Conservation (phyloP, 2,329 filamentous ascomycete species). For the Pseudogymnoascus sp. region DNA sequence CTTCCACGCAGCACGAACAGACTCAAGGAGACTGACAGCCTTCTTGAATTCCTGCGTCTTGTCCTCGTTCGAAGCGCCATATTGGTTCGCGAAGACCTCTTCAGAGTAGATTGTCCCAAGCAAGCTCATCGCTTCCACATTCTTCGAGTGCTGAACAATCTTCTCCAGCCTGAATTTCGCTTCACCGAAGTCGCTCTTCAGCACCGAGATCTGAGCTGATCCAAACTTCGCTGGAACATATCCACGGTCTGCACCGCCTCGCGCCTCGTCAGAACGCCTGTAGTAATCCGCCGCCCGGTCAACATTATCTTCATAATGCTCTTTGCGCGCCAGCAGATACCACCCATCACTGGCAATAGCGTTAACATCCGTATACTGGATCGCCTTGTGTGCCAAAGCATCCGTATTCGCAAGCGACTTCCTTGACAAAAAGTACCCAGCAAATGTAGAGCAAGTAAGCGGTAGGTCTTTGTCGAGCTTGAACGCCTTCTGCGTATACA, state of each 20-base stretch:
- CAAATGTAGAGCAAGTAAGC: slow-evolving; percentile 82
- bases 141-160: slow-evolving; percentile 78
- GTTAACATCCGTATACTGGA: slow-evolving; percentile 92
- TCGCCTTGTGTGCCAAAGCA: slow-evolving; percentile 79
- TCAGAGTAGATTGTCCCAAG: slow-evolving; percentile 89
- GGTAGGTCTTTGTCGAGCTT: slow-evolving; percentile 88
- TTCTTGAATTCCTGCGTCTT: slow-evolving; percentile 79
- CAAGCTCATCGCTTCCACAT: slow-evolving; percentile 81
- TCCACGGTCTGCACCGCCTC: slow-evolving; percentile 82
- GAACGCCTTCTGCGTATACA: slow-evolving; percentile 88
- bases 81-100: slow-evolving; percentile 77
- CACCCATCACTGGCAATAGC: slow-evolving; percentile 95
- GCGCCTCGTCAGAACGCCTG: slow-evolving; percentile 78
- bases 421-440: slow-evolving; percentile 77
- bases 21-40: slow-evolving; percentile 74
- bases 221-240: slow-evolving; percentile 94
- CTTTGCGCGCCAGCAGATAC: slow-evolving; percentile 88
- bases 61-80: slow-evolving; percentile 68
- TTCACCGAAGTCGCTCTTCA: slow-evolving; percentile 77
- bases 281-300: slow-evolving; percentile 79
- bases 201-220: slow-evolving; percentile 76
- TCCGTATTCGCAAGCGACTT: slow-evolving; percentile 77
- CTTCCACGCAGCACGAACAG: slow-evolving; percentile 81
- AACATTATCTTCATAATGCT: slow-evolving; percentile 71
- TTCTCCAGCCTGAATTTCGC: slow-evolving; percentile 92